phyloP scores from a whole-genome alignment of 129 eudicot species.

The Scalesia atractyloides region DNA sequence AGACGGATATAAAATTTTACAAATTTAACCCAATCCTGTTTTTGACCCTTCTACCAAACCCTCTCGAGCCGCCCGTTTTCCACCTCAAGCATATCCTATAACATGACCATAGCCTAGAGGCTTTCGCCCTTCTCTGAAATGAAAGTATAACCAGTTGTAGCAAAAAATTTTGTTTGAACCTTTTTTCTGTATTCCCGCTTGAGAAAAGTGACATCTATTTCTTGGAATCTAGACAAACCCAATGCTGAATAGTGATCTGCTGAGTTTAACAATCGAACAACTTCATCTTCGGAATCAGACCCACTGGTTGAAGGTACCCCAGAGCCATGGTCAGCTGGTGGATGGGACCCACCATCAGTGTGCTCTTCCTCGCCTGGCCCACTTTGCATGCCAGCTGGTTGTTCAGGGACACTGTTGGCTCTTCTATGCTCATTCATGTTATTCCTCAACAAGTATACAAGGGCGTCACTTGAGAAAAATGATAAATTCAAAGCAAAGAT shows the following conservation, averaged over 20 bases:
- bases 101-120: conserved; percentile 6
- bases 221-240: conserved; percentile 75
- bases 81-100: conserved; percentile 3
- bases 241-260: conserved; percentile 87
- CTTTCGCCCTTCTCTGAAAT: conserved; percentile 1
- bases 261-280: conserved; percentile 81
- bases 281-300: conserved; percentile 89
- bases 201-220: conserved; percentile 72
- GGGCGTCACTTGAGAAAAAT: conserved; percentile 85
- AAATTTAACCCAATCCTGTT: not conserved
- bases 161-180: conserved; percentile 42
- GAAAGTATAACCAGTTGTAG: not conserved
- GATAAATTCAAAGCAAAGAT: conserved; percentile 66
- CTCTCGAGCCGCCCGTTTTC: not conserved
- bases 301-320: conserved; percentile 95
- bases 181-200: conserved; percentile 89
- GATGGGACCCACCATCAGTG: conserved; percentile 52
- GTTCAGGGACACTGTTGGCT: conserved; percentile 51
- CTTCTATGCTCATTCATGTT: conserved; percentile 57
- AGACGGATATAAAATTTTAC: not conserved
- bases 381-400: conserved; percentile 59
- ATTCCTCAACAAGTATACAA: conserved; percentile 60
- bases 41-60: not conserved
- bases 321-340: conserved; percentile 56
- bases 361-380: conserved; percentile 50